These are phyloP conservation scores for Salvia miltiorrhiza DNA, from an alignment of 257 asterid species.

Conservation along the genomic window DNA sequence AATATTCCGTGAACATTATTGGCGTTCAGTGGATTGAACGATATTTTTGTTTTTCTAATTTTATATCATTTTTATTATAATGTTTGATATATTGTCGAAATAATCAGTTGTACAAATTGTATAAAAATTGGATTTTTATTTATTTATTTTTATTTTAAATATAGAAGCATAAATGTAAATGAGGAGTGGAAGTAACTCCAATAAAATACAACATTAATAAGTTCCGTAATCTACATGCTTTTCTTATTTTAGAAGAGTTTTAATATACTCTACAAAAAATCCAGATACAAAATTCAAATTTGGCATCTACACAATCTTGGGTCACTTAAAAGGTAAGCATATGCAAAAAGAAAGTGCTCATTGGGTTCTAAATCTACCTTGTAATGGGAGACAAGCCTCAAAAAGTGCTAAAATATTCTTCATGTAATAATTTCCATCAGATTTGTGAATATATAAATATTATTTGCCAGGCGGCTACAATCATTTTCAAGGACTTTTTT, in stretches of 20 bases:
- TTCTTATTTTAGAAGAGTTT: background rate
- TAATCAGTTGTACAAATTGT: too few species aligned
- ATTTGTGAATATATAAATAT: background rate
- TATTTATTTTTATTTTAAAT: too few species aligned
- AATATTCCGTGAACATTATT: too few species aligned
- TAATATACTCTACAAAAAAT: background rate
- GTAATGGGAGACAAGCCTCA: constrained; percentile 48
- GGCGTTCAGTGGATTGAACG: too few species aligned
- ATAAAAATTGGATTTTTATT: too few species aligned
- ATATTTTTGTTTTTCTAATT: too few species aligned
- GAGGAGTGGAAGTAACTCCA: background rate
- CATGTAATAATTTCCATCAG: background rate
- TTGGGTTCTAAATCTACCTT: constrained; percentile 40
- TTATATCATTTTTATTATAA: too few species aligned
- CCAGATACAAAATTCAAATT: background rate
- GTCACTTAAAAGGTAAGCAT: constrained; percentile 29
- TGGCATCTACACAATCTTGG: background rate
- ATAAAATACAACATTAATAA: background rate
- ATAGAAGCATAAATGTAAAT: too few species aligned
- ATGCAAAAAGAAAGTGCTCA: constrained; percentile 38
- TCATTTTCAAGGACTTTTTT: constrained; percentile 52
- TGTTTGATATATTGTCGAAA: too few species aligned
- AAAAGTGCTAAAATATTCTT: constrained; percentile 16
- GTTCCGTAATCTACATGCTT: background rate
- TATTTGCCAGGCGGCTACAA: constrained; percentile 41